These are phyloP conservation scores for Meira nashicola DNA, from an alignment of 1,284 basidiomycete genomes.

Conservation along the genomic window DNA sequence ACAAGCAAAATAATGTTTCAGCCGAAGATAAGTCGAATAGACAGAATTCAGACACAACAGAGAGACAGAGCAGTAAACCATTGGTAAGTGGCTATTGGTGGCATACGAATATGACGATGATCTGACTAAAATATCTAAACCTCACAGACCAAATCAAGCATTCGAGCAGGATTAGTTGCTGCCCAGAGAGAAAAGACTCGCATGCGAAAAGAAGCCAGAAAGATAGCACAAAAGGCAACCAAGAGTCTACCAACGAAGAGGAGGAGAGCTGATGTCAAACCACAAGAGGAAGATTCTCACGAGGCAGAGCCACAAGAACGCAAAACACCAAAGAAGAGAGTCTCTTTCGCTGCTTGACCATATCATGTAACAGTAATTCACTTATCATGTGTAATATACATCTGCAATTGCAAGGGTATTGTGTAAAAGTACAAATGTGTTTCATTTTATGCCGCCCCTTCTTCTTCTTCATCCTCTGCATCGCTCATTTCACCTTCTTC, in stretches of 20 bases:
- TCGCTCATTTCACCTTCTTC: slow-evolving; percentile 7
- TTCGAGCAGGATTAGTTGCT: background rate
- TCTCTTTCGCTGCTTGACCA: background rate
- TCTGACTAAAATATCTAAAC: background rate
- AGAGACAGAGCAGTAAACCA: background rate
- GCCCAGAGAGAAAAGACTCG: background rate
- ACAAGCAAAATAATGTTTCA: background rate
- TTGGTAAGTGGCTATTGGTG: background rate
- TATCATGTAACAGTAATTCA: background rate
- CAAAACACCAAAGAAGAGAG: background rate
- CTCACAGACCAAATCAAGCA: slow-evolving; percentile 1
- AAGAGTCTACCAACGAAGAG: background rate
- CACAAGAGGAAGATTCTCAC: no score
- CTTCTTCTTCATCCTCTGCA: slow-evolving; percentile 6
- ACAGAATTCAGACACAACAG: background rate
- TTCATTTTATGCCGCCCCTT: background rate
- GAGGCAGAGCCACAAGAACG: background rate
- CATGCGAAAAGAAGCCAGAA: slow-evolving; percentile 1
- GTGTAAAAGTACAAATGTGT: background rate
- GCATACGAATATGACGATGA: background rate
- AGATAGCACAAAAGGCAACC: background rate
- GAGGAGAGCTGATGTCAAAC: background rate
- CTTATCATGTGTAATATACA: background rate
- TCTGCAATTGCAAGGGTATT: no score
- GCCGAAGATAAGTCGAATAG: background rate